A percentile compares a stretch with the other conserved stretches of the same genome.
These are phyloP conservation scores for Phoma herbarum DNA, from an alignment of 2,329 filamentous ascomycete species.

Conservation along the genomic window DNA sequence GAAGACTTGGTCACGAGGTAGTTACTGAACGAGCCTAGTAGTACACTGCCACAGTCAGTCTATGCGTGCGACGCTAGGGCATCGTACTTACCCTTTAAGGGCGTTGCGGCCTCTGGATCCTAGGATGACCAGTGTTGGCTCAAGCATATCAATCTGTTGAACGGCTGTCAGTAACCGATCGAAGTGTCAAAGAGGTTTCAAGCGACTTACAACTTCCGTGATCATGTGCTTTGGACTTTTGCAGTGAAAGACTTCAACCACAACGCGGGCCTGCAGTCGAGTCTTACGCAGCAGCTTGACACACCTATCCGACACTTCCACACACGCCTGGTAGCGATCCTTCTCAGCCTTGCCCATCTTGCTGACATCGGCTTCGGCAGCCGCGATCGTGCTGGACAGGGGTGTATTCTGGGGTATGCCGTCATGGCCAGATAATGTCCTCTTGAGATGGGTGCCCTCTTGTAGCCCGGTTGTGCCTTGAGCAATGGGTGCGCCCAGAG, in stretches of 20 bases:
- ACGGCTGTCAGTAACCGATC: conserved; percentile 34
- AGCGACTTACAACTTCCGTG: conserved; percentile 76
- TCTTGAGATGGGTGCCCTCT: conserved; percentile 77
- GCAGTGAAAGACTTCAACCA: conserved; percentile 97
- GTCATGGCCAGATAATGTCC: conserved; percentile 63
- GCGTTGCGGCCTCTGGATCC: conserved; percentile 91
- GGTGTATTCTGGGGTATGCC: conserved; percentile 48
- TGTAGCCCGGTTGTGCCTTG: conserved; percentile 77
- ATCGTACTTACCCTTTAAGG: conserved; percentile 79
- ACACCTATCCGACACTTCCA: conserved; percentile 83
- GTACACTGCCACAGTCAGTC: conserved; percentile 68
- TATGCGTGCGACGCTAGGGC: conserved; percentile 17
- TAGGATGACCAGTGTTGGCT: conserved; percentile 90
- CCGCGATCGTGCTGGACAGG: conserved; percentile 45
- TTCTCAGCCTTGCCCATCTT: conserved; percentile 68
- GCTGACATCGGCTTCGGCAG: conserved; percentile 49
- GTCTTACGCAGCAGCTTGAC: conserved; percentile 90
- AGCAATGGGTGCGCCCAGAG: conserved; percentile 65
- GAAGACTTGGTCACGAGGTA: conserved; percentile 97
- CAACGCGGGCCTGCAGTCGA: conserved; percentile 87
- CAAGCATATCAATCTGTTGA: conserved; percentile 81
- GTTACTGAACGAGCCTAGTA: conserved; percentile 95
- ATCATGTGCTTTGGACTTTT: conserved; percentile 97
- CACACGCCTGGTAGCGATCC: conserved; percentile 81
- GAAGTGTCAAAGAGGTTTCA: conserved; percentile 23